Evolutionary conservation across 352 stramenopile species (phyloP), one percentile per base, ranked within the genome.

Genomic region (Peronospora destructor): DNA sequence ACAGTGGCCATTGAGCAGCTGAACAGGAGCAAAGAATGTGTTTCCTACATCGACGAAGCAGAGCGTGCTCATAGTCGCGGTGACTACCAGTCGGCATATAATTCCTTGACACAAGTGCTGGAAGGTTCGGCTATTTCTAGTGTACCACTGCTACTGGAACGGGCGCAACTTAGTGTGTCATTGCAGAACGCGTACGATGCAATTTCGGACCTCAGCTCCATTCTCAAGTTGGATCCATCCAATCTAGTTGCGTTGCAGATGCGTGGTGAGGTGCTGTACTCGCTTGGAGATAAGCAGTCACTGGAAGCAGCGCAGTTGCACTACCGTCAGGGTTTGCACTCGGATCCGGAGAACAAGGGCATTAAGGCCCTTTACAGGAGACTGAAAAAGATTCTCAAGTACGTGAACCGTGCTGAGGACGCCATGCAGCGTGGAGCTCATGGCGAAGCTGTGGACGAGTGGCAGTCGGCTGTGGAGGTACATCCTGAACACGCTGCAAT

Each of bases 341-440:
- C 76, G 54, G 81, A 92, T 21, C 81, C 81, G 3, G 81, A 92
- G 43, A 76, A 92, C 64, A 90, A 85, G 48, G 81, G 71, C 3
- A 62, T 92, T 19, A 92, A 90, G 59, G 74, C 68, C 13, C 55
- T 89, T 14, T 90, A 76, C 56, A 70, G 72, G 13, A 61, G 76
- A 40, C 48, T 89, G 43, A 91, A 89, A 52, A 91, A 91, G 45
- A 46, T 89, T 28, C 64, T 89, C 41, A 89, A 91, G 57, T 81
- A 82, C 25, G 68, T 87, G 29, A 73, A 71, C 28, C 68, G 82
- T 25, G 78, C 70, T 1, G 74, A 84, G 26, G 61, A 71, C 9
- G 71, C 61, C 1, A 83, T 85, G 69, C 61, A 71, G 34, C 61
- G 68, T 12, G 59, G 68, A 29, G 69, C 56, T 16, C 84, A 76